A percentile compares a stretch with the other conserved stretches of the same genome.
Evolutionary conservation across 768 basidiomycete genomes (phyloP).

Genomic region (Leccinum disarticulatum): DNA sequence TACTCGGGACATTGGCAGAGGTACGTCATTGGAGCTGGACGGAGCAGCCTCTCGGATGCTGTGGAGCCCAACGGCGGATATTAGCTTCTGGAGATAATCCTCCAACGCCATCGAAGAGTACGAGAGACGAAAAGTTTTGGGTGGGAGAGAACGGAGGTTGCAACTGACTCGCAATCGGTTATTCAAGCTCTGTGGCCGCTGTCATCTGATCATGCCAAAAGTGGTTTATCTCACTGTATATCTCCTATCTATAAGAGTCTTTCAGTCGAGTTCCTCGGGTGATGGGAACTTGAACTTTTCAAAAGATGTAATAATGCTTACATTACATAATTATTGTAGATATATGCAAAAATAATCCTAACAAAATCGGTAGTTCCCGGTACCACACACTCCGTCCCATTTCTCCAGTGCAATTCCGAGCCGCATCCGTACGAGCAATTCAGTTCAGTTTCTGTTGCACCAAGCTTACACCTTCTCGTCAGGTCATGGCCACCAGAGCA

Average conservation of each 20-base stretch:
- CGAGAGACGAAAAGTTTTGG: background rate
- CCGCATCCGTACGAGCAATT: slow-evolving; percentile 15
- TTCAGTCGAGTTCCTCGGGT: background rate
- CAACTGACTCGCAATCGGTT: background rate
- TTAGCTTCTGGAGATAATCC: slow-evolving; percentile 9
- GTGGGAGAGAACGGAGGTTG: slow-evolving; percentile 3
- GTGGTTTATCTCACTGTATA: background rate
- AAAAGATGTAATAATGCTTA: too few relatives aligned
- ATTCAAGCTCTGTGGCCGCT: background rate
- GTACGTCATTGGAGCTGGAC: slow-evolving; percentile 25
- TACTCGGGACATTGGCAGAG: slow-evolving; percentile 3
- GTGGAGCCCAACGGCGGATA: slow-evolving; percentile 6
- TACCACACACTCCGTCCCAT: slow-evolving; percentile 7
- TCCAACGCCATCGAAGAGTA: slow-evolving; percentile 8
- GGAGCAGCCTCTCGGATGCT: slow-evolving; percentile 2
- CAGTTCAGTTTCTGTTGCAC: slow-evolving; percentile 3
- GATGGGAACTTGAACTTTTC: background rate
- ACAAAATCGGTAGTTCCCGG: slow-evolving; percentile 33
- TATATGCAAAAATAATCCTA: slow-evolving; percentile 6
- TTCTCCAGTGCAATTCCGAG: slow-evolving; percentile 15
- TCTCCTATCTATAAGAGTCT: background rate
- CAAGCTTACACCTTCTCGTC: background rate
- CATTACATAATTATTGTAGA: background rate
- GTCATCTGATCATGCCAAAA: slow-evolving; percentile 8
- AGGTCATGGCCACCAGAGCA: slow-evolving; percentile 69